These are phyloP conservation scores for Pinus taeda DNA, from an alignment of 75 land plant species.

Conservation along the genomic window DNA sequence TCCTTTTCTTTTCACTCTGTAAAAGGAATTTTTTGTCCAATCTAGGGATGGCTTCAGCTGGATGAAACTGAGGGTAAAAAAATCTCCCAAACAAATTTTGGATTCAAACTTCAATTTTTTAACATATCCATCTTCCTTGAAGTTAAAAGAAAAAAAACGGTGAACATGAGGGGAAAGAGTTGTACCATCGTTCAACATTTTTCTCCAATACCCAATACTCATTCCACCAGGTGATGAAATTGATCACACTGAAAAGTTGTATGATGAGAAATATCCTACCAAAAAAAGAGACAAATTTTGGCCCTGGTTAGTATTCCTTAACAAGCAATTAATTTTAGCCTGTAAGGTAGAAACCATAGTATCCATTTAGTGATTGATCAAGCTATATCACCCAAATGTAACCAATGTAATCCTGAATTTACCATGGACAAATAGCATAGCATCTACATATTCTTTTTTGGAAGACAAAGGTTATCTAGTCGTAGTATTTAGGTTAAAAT, in stretches of 20 bases:
- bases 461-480: not conserved
- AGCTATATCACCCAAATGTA: not conserved
- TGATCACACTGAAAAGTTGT: slow-evolving; percentile 30
- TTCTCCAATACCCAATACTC: slow-evolving; percentile 29
- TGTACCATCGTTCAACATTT: slow-evolving; percentile 26
- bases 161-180: not conserved
- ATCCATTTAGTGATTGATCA: not conserved
- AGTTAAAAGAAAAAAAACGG: not conserved
- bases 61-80: too few species aligned
- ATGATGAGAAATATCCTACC: slow-evolving; percentile 34
- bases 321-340: not conserved
- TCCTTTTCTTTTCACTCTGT: too few species aligned
- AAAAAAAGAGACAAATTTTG: not conserved
- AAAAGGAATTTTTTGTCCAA: too few species aligned
- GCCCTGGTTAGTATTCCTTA: not conserved
- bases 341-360: not conserved
- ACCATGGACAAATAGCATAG: not conserved
- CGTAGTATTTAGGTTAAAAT: not conserved
- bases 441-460: not conserved
- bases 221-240: slow-evolving; percentile 41
- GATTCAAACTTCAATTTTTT: too few species aligned
- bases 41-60: too few species aligned
- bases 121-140: too few species aligned
- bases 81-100: too few species aligned
- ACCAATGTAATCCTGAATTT: not conserved